phyloP scores from a whole-genome alignment of 352 stramenopile species.

The Blastocystis sp. region DNA sequence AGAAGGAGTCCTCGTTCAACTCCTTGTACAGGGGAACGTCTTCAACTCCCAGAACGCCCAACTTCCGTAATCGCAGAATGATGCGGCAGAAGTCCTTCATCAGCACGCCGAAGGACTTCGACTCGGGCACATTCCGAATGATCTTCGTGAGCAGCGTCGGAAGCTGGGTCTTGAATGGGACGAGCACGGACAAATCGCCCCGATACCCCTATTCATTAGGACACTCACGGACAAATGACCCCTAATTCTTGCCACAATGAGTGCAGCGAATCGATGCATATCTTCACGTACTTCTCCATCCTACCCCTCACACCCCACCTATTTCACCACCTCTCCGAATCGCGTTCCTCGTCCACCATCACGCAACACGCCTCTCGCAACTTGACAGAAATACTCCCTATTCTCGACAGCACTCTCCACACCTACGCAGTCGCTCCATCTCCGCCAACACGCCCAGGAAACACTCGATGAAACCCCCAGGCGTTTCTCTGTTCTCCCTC shows the following conservation, averaged over 20 bases:
- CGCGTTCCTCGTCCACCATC: not conserved
- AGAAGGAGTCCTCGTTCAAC: not conserved
- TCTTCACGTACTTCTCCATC: not conserved
- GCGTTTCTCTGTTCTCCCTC: too few species aligned
- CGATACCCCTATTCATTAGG: not conserved
- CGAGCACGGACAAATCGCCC: not conserved
- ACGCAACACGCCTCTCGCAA: conserved; percentile 6
- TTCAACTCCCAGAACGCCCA: not conserved
- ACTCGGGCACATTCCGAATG: not conserved
- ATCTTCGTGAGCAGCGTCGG: not conserved
- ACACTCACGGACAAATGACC: not conserved
- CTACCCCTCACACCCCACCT: not conserved
- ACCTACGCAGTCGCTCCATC: not conserved
- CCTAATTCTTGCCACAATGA: not conserved
- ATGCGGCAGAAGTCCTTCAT: conserved; percentile 52
- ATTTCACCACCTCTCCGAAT: too few species aligned
- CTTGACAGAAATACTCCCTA: conserved; percentile 6
- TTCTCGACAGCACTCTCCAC: not conserved
- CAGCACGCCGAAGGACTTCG: not conserved
- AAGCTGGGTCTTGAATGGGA: not conserved
- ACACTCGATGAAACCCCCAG: not conserved
- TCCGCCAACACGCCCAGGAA: not conserved
- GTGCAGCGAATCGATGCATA: not conserved
- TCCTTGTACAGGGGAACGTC: not conserved
- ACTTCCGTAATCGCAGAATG: not conserved